Evolutionary conservation across 768 basidiomycete species (phyloP).

Genomic region (Naematelia encephala): DNA sequence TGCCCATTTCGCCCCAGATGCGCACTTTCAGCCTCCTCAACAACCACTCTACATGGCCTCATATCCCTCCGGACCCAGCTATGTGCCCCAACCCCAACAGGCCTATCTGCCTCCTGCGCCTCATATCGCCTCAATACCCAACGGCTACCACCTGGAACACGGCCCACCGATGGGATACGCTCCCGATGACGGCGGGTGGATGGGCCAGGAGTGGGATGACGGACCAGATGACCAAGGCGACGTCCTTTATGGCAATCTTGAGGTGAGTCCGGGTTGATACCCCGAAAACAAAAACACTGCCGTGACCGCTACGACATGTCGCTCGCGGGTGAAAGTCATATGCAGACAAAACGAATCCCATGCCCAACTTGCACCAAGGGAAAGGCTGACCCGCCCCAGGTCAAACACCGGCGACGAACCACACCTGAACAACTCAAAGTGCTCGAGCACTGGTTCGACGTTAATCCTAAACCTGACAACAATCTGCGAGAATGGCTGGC

Average conservation of each 20-base stretch:
- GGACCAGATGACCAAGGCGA: not conserved
- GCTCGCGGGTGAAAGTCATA: too few relatives aligned
- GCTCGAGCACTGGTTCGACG: constrained; percentile 79
- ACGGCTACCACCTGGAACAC: not conserved
- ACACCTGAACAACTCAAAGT: constrained; percentile 82
- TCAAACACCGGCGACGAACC: constrained; percentile 90
- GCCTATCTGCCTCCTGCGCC: not conserved
- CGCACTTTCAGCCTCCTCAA: not conserved
- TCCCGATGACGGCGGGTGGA: not conserved
- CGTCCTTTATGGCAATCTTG: not conserved
- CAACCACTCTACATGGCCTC: not conserved
- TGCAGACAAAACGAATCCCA: too few relatives aligned
- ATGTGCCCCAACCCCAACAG: not conserved
- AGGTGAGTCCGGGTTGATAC: not conserved
- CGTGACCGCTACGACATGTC: too few relatives aligned
- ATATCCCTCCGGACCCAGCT: not conserved
- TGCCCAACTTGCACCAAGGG: too few relatives aligned
- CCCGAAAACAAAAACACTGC: too few relatives aligned
- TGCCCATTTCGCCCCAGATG: not conserved
- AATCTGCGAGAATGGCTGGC: constrained; percentile 73
- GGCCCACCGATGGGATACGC: not conserved
- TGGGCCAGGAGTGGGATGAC: not conserved
- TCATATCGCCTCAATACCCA: not conserved
- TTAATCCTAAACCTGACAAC: constrained; percentile 84
- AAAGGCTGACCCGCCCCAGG: constrained; percentile 53